Evolutionary conservation across 1,284 basidiomycete species (phyloP).

Genomic region (Vanrija humicola): DNA sequence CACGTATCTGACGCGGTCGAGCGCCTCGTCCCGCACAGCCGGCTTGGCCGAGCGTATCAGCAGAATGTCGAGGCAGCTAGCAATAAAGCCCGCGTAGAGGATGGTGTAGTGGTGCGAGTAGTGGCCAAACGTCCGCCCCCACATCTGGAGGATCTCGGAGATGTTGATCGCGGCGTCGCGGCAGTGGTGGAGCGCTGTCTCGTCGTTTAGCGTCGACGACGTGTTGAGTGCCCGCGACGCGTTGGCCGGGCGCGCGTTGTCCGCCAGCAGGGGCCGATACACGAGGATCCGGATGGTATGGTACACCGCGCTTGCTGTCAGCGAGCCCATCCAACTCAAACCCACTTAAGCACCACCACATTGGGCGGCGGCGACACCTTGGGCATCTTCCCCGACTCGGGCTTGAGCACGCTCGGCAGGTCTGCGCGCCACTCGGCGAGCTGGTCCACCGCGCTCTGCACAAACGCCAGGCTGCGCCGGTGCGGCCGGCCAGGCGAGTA

Average conservation of each 20-base stretch:
- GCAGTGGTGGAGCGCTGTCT: conserved; percentile 8
- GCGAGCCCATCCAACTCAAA: not conserved
- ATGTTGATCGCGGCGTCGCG: conserved; percentile 10
- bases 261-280: conserved; percentile 13
- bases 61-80: conserved; percentile 15
- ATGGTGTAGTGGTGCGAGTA: conserved; percentile 12
- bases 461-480: conserved; percentile 11
- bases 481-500: conserved; percentile 16
- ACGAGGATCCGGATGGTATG: conserved; percentile 12
- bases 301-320: conserved; percentile 8
- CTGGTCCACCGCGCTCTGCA: conserved; percentile 1
- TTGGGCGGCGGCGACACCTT: conserved; percentile 4
- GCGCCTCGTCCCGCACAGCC: conserved; percentile 14
- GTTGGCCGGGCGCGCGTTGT: conserved; percentile 2
- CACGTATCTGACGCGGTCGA: conserved; percentile 12
- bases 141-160: conserved; percentile 9
- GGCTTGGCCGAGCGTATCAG: conserved; percentile 20
- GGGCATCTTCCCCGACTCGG: not conserved
- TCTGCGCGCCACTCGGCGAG: conserved; percentile 2
- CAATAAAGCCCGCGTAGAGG: conserved; percentile 15
- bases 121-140: conserved; percentile 15
- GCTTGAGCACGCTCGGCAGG: conserved; percentile 2
- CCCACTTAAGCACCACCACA: conserved; percentile 10
- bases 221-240: conserved; percentile 6
- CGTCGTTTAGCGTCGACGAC: not conserved